Percentiles rank a stretch among this genome's conserved stretches.
These are phyloP conservation scores for Lecanicillium sp. DNA, from an alignment of 2,329 filamentous ascomycete genomes.

Conservation along the genomic window DNA sequence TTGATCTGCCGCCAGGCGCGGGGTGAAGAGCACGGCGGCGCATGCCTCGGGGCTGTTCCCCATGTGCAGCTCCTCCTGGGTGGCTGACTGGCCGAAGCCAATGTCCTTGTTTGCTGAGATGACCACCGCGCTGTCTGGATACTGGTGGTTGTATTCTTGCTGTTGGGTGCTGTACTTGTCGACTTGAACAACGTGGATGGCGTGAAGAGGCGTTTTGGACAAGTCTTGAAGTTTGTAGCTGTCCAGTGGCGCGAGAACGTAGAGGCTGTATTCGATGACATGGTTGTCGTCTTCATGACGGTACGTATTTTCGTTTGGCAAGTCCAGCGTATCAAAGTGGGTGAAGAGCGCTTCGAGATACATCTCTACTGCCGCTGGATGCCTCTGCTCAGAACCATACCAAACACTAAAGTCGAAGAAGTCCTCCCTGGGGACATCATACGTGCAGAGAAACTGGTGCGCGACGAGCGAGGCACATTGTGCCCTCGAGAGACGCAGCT, in stretches of 20 bases:
- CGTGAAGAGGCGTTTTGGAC: too few relatives aligned
- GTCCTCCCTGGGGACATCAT: slow-evolving; percentile 15
- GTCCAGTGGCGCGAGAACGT: too few relatives aligned
- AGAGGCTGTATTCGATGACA: too few relatives aligned
- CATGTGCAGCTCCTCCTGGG: slow-evolving; percentile 27
- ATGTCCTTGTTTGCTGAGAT: slow-evolving; percentile 26
- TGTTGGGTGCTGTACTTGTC: slow-evolving; percentile 17
- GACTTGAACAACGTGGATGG: too few relatives aligned
- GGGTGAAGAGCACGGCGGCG: slow-evolving; percentile 24
- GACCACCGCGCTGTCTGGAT: slow-evolving; percentile 18
- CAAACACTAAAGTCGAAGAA: slow-evolving; percentile 26
- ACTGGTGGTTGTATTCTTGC: slow-evolving; percentile 15
- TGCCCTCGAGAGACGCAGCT: slow-evolving; percentile 14
- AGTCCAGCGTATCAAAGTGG: too few relatives aligned
- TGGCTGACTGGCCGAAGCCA: slow-evolving; percentile 27
- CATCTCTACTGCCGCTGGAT: slow-evolving; percentile 18
- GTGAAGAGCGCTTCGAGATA: slow-evolving; percentile 22
- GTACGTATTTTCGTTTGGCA: too few relatives aligned
- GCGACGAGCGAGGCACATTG: slow-evolving; percentile 21
- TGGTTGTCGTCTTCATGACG: too few relatives aligned
- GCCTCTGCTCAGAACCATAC: slow-evolving; percentile 23
- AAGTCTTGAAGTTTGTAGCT: too few relatives aligned
- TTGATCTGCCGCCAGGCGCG: slow-evolving; percentile 17
- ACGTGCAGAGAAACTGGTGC: slow-evolving; percentile 24
- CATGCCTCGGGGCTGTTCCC: slow-evolving; percentile 26